Percentiles rank a stretch among this genome's conserved stretches.
Conservation (phyloP, 1,284 basidiomycete genomes). For the Agaricales sp. region DNA sequence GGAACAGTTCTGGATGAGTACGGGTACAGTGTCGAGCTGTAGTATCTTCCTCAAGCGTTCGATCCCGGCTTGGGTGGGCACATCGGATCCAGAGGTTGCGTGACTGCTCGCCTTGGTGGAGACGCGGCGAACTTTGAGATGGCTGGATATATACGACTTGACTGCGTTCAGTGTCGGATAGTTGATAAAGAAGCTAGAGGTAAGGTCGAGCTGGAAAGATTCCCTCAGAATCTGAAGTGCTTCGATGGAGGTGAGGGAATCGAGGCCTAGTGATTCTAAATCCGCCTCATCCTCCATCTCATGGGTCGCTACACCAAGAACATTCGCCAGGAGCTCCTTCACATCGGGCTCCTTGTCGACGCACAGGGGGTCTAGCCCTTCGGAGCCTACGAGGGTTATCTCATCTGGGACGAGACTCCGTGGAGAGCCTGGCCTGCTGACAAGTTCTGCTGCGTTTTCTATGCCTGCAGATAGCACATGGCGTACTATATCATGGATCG, state of each 20-base stretch:
- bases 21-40: conserved; percentile 19
- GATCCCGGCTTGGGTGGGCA: background rate
- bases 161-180: conserved; percentile 23
- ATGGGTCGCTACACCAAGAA: conserved; percentile 32
- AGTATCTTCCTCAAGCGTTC: conserved; percentile 12
- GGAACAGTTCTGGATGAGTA: conserved; percentile 27
- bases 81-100: background rate
- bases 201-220: conserved; percentile 27
- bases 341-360: conserved; percentile 20
- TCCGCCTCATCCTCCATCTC: conserved; percentile 33
- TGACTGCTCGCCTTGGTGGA: background rate
- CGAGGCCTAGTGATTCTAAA: conserved; percentile 41
- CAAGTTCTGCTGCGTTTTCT: conserved; percentile 4
- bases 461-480: conserved; percentile 17
- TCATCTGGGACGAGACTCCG: conserved; percentile 26
- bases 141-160: conserved; percentile 19
- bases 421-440: conserved; percentile 19
- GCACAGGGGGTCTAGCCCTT: conserved; percentile 11
- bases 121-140: background rate
- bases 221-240: conserved; percentile 34
- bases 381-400: conserved; percentile 3
- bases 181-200: conserved; percentile 27
- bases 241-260: conserved; percentile 57
- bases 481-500: conserved; percentile 24
- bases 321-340: conserved; percentile 32